A percentile compares a stretch with the other conserved stretches of the same genome.
Conservation (phyloP, 208 protist species). For the Wallacemonas sp. region DNA sequence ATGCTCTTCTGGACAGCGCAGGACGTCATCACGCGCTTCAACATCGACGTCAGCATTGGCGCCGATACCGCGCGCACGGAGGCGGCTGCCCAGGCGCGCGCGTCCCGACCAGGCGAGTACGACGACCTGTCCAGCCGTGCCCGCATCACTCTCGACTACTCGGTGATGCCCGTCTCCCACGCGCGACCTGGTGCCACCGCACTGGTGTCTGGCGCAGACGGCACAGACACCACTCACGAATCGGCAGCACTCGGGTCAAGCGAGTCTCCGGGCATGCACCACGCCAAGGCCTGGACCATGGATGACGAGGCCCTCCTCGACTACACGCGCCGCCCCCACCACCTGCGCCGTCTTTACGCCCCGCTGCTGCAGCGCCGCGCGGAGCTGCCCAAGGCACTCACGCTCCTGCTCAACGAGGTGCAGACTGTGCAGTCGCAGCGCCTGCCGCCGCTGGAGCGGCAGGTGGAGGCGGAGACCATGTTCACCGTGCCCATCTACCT, state of each 20-base stretch:
- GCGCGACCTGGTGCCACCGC: neutral
- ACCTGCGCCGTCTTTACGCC: constrained; percentile 70
- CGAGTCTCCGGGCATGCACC: constrained; percentile 12
- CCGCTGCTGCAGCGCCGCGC: constrained; percentile 47
- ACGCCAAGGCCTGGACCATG: constrained; percentile 41
- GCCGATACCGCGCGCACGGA: neutral
- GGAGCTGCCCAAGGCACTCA: constrained; percentile 50
- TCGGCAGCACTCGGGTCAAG: neutral
- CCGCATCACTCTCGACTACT: constrained; percentile 38
- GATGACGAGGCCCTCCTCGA: constrained; percentile 54
- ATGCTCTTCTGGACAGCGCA: constrained; percentile 64
- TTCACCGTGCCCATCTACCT: constrained; percentile 67
- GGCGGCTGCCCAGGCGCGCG: neutral
- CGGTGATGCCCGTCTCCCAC: constrained; percentile 19
- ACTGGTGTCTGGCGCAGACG: too few species aligned
- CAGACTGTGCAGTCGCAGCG: constrained; percentile 43
- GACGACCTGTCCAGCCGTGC: neutral
- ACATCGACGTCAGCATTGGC: constrained; percentile 36
- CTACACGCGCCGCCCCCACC: constrained; percentile 44
- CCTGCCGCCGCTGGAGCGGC: constrained; percentile 50
- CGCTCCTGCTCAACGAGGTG: constrained; percentile 54
- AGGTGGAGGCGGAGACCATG: constrained; percentile 34
- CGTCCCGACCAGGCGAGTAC: too few species aligned
- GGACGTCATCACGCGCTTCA: constrained; percentile 44
- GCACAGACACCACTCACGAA: neutral